Percentiles rank a stretch among this genome's conserved stretches.
Conservation (phyloP, 257 asterid genomes). For the Asclepias syriaca region DNA sequence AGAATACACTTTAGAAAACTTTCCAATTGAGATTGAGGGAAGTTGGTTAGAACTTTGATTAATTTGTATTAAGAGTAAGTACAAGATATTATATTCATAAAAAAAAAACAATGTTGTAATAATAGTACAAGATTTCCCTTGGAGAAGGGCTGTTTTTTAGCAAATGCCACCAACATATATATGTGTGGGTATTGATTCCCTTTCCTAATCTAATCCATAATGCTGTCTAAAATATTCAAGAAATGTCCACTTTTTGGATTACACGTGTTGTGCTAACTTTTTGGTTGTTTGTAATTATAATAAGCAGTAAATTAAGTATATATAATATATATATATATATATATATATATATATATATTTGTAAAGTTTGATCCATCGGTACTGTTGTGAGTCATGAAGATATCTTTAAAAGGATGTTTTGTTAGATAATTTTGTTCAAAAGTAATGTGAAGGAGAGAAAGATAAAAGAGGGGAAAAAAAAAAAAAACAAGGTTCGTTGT, state of each 20-base stretch:
- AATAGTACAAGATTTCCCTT: background rate
- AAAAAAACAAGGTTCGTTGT: background rate
- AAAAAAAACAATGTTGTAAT: background rate
- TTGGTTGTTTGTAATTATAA: no score
- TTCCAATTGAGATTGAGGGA: no score
- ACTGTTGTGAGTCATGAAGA: background rate
- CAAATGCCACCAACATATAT: background rate
- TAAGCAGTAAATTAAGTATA: no score
- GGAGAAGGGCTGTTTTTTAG: conserved; percentile 8
- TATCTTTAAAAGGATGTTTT: conserved; percentile 4
- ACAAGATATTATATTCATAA: background rate
- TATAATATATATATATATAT: no score
- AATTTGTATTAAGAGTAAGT: background rate
- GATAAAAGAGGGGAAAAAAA: background rate
- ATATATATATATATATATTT: no score
- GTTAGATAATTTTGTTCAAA: conserved; percentile 7
- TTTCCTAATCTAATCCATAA: background rate
- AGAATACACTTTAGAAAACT: no score
- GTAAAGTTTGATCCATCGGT: conserved; percentile 5
- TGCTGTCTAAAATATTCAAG: background rate
- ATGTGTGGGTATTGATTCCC: background rate
- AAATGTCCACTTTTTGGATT: background rate
- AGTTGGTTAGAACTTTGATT: background rate
- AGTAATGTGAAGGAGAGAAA: conserved; percentile 6
- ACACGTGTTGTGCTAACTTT: background rate